Evolutionary conservation across 805 yeast species (phyloP).

Genomic region (Metschnikowia vanudenii): DNA sequence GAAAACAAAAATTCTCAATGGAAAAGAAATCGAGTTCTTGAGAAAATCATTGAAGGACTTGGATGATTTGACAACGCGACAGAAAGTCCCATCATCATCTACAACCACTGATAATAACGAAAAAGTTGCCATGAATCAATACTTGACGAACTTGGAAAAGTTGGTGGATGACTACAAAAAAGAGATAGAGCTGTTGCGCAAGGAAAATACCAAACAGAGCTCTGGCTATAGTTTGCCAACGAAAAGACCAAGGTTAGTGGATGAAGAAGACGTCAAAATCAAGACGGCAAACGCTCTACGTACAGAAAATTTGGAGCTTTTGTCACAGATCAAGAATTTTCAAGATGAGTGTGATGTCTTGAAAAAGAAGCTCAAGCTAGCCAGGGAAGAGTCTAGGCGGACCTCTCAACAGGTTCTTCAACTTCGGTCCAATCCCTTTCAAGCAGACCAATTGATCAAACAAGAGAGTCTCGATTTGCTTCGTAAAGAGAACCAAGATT

Average conservation of each 20-base stretch:
- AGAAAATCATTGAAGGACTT: slow-evolving; percentile 54
- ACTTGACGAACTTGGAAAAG: slow-evolving; percentile 41
- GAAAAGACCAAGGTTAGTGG: slow-evolving; percentile 28
- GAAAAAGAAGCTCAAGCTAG: slow-evolving; percentile 34
- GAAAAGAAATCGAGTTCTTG: slow-evolving; percentile 57
- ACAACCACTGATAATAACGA: slow-evolving; percentile 13
- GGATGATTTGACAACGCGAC: slow-evolving; percentile 29
- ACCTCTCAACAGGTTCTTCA: slow-evolving; percentile 50
- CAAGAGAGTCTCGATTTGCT: slow-evolving; percentile 50
- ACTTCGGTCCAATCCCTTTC: slow-evolving; percentile 63
- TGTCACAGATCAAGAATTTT: slow-evolving; percentile 35
- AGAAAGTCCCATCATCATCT: slow-evolving; percentile 12
- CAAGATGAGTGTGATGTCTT: slow-evolving; percentile 36
- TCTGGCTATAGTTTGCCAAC: slow-evolving; percentile 17
- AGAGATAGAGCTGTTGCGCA: slow-evolving; percentile 46
- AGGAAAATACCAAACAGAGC: slow-evolving; percentile 21
- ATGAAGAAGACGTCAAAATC: slow-evolving; percentile 15
- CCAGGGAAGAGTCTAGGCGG: slow-evolving; percentile 20
- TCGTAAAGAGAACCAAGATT: slow-evolving; percentile 55
- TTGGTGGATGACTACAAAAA: slow-evolving; percentile 56
- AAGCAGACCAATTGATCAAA: slow-evolving; percentile 60
- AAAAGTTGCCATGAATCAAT: slow-evolving; percentile 34
- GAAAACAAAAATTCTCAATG: slow-evolving; percentile 51
- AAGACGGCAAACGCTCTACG: slow-evolving; percentile 32
- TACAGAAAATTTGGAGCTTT: slow-evolving; percentile 40